These are phyloP conservation scores for Chaetomium sp. DNA, from an alignment of 2,329 filamentous ascomycete genomes.

Conservation along the genomic window DNA sequence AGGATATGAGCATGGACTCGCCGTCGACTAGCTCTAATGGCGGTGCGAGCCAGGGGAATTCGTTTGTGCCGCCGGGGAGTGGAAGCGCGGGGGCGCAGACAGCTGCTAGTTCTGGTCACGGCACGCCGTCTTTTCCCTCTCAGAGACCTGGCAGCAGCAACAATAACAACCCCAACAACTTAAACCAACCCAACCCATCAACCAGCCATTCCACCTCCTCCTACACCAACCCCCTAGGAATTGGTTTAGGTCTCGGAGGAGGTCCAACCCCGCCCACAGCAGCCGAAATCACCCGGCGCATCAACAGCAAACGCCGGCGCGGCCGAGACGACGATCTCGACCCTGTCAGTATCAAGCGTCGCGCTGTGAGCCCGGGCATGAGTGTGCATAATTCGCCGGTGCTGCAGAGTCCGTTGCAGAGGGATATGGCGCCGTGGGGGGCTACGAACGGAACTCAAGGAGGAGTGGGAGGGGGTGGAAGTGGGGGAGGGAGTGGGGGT, in stretches of 20 bases:
- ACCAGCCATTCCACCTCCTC: no score
- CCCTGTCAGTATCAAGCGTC: constrained; percentile 77
- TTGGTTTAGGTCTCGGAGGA: constrained; percentile 1
- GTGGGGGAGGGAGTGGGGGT: not conserved
- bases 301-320: constrained; percentile 74
- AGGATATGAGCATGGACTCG: constrained; percentile 68
- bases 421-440: constrained; percentile 65
- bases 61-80: constrained; percentile 24
- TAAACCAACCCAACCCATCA: not conserved
- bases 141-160: not conserved
- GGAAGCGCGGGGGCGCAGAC: constrained; percentile 21
- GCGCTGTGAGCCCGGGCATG: constrained; percentile 86
- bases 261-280: constrained; percentile 48
- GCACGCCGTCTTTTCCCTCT: constrained; percentile 32
- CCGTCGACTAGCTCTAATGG: constrained; percentile 37
- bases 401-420: constrained; percentile 74
- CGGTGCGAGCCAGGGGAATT: constrained; percentile 17
- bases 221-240: no score
- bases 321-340: constrained; percentile 76
- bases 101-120: constrained; percentile 29
- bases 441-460: constrained; percentile 52
- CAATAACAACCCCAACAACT: not conserved
- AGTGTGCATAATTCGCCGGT: constrained; percentile 87
- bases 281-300: constrained; percentile 69
- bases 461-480: constrained; percentile 23